Percentiles rank a stretch among this genome's conserved stretches.
phyloP scores from a whole-genome alignment of 2,329 filamentous ascomycete species.

The Proliferodiscus dingleyae region DNA sequence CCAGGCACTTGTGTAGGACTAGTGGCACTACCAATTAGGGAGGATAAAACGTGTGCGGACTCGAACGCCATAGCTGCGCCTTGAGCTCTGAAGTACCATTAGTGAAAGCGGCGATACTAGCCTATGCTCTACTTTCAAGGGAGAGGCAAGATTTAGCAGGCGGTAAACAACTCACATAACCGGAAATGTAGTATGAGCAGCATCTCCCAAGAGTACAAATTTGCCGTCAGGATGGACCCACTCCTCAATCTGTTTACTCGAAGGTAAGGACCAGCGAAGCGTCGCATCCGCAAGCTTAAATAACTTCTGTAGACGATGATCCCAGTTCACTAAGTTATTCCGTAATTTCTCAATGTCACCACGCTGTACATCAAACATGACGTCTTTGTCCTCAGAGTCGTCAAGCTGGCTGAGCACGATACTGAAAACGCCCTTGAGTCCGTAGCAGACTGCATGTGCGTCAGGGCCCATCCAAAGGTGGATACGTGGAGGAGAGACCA shows the following conservation, averaged over 20 bases:
- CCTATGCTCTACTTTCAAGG: background rate
- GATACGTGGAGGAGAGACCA: constrained; percentile 53
- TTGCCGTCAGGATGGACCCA: background rate
- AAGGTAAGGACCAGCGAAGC: background rate
- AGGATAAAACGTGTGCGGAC: background rate
- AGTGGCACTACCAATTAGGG: background rate
- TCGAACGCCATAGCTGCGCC: background rate
- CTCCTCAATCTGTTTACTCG: background rate
- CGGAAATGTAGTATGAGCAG: background rate
- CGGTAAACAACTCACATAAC: background rate
- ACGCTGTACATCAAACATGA: background rate
- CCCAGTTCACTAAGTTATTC: background rate
- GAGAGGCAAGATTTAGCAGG: too few relatives aligned
- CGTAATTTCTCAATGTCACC: background rate
- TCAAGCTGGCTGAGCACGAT: constrained; percentile 1
- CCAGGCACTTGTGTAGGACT: background rate
- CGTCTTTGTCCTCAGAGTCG: background rate
- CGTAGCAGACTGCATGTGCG: constrained; percentile 26
- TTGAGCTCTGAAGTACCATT: background rate
- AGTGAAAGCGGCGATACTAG: background rate
- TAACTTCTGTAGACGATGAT: background rate
- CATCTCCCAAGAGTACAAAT: background rate
- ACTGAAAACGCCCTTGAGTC: background rate
- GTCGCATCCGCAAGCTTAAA: background rate
- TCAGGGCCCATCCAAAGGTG: constrained; percentile 25